Conservation (phyloP, 1,284 basidiomycete genomes). For the Thelephora terrestris region DNA sequence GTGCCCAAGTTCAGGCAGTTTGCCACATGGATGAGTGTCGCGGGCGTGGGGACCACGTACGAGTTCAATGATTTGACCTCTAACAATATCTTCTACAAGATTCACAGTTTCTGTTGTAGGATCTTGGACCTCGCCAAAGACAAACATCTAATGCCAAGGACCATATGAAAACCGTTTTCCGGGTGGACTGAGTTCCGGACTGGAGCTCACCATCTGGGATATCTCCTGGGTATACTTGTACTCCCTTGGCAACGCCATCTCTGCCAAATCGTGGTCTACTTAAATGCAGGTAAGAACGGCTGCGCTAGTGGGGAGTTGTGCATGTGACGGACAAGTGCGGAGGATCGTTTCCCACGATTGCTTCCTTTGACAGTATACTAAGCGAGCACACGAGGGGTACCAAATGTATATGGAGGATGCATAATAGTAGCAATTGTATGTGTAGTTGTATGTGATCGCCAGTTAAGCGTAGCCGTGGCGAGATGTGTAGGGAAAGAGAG, state of each 20-base stretch:
- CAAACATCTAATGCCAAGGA: slow-evolving; percentile 67
- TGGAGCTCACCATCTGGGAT: slow-evolving; percentile 57
- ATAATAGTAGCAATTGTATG: too few relatives aligned
- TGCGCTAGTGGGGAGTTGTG: too few relatives aligned
- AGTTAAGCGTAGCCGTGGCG: too few relatives aligned
- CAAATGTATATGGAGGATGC: too few relatives aligned
- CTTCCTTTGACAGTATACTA: too few relatives aligned
- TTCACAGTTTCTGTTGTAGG: slow-evolving; percentile 82
- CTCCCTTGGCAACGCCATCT: slow-evolving; percentile 24
- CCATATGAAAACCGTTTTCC: neutral
- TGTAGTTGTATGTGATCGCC: too few relatives aligned
- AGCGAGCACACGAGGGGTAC: too few relatives aligned
- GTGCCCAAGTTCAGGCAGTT: neutral
- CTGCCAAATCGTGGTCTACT: neutral
- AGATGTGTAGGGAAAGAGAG: too few relatives aligned
- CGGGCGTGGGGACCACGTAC: slow-evolving; percentile 33
- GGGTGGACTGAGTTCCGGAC: neutral
- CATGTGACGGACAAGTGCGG: slow-evolving; percentile 6
- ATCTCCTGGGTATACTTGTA: slow-evolving; percentile 77
- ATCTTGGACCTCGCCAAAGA: slow-evolving; percentile 92
- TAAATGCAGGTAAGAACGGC: too few relatives aligned
- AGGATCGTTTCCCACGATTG: too few relatives aligned
- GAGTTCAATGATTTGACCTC: slow-evolving; percentile 87
- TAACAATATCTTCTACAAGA: slow-evolving; percentile 93
- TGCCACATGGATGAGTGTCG: neutral